Evolutionary conservation across 306 rosid species (phyloP).

Genomic region (Herpetospermum pedunculosum): DNA sequence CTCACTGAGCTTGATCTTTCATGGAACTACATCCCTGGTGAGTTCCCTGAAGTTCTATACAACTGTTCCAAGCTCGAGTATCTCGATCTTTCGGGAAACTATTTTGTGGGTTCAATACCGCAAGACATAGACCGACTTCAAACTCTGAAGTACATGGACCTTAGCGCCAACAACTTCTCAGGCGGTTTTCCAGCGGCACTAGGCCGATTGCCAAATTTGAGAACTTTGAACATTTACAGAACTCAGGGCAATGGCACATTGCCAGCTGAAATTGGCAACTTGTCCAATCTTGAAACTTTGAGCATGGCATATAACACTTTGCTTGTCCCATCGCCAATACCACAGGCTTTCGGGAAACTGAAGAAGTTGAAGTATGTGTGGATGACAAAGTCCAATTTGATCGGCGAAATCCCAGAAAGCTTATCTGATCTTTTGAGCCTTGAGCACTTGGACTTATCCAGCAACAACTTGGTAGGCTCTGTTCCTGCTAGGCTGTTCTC

Average conservation of each 20-base stretch:
- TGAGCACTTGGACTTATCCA: slow-evolving; percentile 34
- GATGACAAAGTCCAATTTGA: slow-evolving; percentile 31
- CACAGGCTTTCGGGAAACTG: slow-evolving; percentile 44
- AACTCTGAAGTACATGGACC: slow-evolving; percentile 30
- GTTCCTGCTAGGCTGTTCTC: slow-evolving; percentile 41
- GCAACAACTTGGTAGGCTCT: slow-evolving; percentile 43
- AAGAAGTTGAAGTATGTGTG: slow-evolving; percentile 32
- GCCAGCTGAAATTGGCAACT: slow-evolving; percentile 49
- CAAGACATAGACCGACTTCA: slow-evolving; percentile 31
- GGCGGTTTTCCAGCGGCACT: slow-evolving; percentile 47
- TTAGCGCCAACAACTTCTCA: slow-evolving; percentile 52
- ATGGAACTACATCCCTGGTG: slow-evolving; percentile 49
- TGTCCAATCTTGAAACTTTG: slow-evolving; percentile 43
- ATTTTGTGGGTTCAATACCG: slow-evolving; percentile 45
- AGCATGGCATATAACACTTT: slow-evolving; percentile 22
- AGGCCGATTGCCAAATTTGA: slow-evolving; percentile 31
- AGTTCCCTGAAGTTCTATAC: slow-evolving; percentile 46
- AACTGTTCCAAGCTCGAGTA: slow-evolving; percentile 49
- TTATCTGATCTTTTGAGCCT: slow-evolving; percentile 32
- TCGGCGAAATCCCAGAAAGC: slow-evolving; percentile 45
- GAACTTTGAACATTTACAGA: slow-evolving; percentile 11
- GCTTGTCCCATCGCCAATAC: slow-evolving; percentile 29
- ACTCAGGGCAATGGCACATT: slow-evolving; percentile 49
- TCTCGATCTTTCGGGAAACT: slow-evolving; percentile 55
- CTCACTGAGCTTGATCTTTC: slow-evolving; percentile 40